Evolutionary conservation across 805 yeast genomes (phyloP), one percentile per base, ranked within the genome.

Genomic region (Ogataea neopini): DNA sequence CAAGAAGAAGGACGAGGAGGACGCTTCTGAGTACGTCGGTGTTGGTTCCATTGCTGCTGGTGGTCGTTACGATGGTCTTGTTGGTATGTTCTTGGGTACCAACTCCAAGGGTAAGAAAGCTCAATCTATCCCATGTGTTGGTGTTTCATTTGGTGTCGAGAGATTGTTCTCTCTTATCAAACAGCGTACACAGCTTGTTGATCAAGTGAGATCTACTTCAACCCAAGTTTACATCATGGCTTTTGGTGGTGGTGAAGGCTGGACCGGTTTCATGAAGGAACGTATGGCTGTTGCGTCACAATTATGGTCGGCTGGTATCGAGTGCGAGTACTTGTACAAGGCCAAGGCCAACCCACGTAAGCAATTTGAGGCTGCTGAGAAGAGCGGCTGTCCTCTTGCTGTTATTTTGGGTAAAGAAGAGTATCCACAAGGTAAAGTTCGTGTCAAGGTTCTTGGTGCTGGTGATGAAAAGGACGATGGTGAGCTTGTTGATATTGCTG

Each of bases 11-110:
- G 87, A 78, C 14, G 92, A 80, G 44, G 97, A 89, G 56, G 97
- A 94, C 68, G 97, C 96, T 48, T 87, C 96, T 44, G 97, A 88
- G 54, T 89, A 87, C 59, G 98, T 94, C 45, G 99, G 99, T 59
- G 96, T 92, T 36, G 99, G 99, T 29, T 94, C 99, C 5, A 90
- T 94, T 62, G 96, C 97, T 43, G 99, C 96, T 42, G 99, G 99
- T 72, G 99, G 99, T 55, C 88, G 99, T 69, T 94, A 94, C 69
- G 99, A 94, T 69, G 86, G 86, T 61, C 79, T 94, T 51, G 98
- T 94, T 32, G 97, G 97, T 58, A 94, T 94, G 99, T 94, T 94
- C 67, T 79, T 89, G 44, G 77, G 79, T 51, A 83, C 95, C 36
- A 84, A 83, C 57, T 90, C 94, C 57, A 88, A 88, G 70, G 72